Evolutionary conservation across 2,329 filamentous ascomycete genomes (phyloP).

Genomic region (Geosmithia morbida): DNA sequence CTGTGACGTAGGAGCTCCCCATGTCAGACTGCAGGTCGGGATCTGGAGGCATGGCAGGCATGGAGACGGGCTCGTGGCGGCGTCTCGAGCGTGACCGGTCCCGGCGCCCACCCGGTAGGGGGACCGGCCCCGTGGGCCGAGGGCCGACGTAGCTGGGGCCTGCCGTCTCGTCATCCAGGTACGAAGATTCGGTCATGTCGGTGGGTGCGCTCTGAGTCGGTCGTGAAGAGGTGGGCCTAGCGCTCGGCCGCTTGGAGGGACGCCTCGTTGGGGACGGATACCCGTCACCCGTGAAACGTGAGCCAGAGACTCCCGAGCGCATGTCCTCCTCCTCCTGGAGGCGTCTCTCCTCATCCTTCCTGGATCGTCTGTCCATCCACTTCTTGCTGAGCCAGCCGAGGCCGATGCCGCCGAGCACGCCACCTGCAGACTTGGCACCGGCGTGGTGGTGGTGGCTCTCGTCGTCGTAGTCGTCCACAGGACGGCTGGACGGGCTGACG

Average conservation of each 20-base stretch:
- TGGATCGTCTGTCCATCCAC: slow-evolving; percentile 39
- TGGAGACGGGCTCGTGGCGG: slow-evolving; percentile 22
- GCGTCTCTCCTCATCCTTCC: slow-evolving; percentile 31
- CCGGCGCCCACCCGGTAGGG: slow-evolving; percentile 4
- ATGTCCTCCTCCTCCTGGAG: slow-evolving; percentile 33
- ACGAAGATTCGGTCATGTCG: slow-evolving; percentile 19
- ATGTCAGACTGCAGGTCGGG: slow-evolving; percentile 15
- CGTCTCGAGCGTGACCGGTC: slow-evolving; percentile 21
- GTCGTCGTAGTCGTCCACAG: slow-evolving; percentile 20
- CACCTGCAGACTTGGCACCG: slow-evolving; percentile 27
- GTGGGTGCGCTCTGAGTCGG: slow-evolving; percentile 10
- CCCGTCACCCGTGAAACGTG: slow-evolving; percentile 57
- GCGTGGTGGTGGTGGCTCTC: not conserved
- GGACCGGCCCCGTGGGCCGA: slow-evolving; percentile 7
- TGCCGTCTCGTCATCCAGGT: slow-evolving; percentile 13
- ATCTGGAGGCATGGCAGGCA: slow-evolving; percentile 41
- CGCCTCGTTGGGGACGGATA: slow-evolving; percentile 32
- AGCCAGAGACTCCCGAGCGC: slow-evolving; percentile 45
- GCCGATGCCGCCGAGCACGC: slow-evolving; percentile 45
- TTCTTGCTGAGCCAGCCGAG: slow-evolving; percentile 55
- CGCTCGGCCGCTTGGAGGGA: slow-evolving; percentile 13
- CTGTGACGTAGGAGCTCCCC: slow-evolving; percentile 14
- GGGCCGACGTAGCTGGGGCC: slow-evolving; percentile 9
- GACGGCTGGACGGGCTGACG: slow-evolving; percentile 46
- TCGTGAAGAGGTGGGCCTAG: slow-evolving; percentile 14